Conservation (phyloP, 805 yeast genomes). For the Yamadazyma laniorum region DNA sequence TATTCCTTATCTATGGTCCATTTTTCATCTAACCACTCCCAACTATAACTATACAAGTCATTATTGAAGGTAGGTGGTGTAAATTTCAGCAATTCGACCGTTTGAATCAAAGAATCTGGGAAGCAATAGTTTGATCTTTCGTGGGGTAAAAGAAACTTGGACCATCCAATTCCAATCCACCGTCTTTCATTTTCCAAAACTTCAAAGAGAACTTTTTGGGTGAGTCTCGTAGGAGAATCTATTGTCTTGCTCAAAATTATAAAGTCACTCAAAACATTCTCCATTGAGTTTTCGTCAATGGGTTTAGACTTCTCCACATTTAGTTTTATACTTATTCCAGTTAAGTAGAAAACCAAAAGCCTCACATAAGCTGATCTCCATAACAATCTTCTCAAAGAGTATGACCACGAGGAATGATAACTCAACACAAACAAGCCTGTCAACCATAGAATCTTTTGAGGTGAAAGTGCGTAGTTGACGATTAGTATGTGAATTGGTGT, state of each 20-base stretch:
- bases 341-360: conserved; percentile 33
- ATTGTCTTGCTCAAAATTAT: conserved; percentile 37
- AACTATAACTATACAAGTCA: conserved; percentile 38
- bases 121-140: conserved; percentile 52
- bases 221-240: conserved; percentile 41
- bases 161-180: conserved; percentile 65
- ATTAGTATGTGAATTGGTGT: conserved; percentile 47
- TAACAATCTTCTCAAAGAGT: conserved; percentile 42
- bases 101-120: conserved; percentile 30
- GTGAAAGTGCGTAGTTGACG: conserved; percentile 29
- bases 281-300: conserved; percentile 18
- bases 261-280: conserved; percentile 28
- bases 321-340: conserved; percentile 35
- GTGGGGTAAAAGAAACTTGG: conserved; percentile 46
- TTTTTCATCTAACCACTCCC: conserved; percentile 57
- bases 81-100: conserved; percentile 32
- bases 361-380: conserved; percentile 51
- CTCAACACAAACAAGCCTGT: conserved; percentile 39
- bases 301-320: conserved; percentile 16
- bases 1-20: conserved; percentile 49
- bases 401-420: conserved; percentile 49
- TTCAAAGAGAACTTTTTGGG: conserved; percentile 49
- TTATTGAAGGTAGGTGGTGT: conserved; percentile 45
- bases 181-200: conserved; percentile 58
- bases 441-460: conserved; percentile 34